Base-by-base conservation (phyloP, 129 eudicot species). In the Flaveria ramosissima region DNA sequence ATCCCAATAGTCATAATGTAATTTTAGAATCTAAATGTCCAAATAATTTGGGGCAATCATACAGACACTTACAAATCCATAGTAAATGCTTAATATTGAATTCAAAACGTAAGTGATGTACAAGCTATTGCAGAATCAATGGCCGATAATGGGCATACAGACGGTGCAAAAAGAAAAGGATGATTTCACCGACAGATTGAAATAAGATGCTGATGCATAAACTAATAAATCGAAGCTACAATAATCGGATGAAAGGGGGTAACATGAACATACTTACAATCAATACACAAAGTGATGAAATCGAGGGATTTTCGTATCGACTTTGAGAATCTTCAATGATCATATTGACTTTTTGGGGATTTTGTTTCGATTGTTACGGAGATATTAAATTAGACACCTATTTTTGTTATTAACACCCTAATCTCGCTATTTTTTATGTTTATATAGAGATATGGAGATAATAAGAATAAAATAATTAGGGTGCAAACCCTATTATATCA, bases 261-360 rank as follows among this genome's bases (percentile, higher is more conserved):
- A 36, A 19, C 41, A 21, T 17, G 36, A 20, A 45, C 24, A 53
- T 48, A 17, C 79, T 75, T 75, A 75, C 79, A 64, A 70, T 70
- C 74, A 13, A 71, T 16, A 51, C 45, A 59, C 9, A 8, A 26
- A 36, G 41, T 36, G 41, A 61, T 13, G 3, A 26, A 26, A 14
- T 39, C 17, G 68, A 62, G 45, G 43, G 68, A 26, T 62, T 27
- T 9, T 11, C 20, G 43, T 62, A 14, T 62, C 68, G 66, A 60
- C 36, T 60, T 0, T 3, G 39, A 24, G n/a, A 60, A 60, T 62
- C 68, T 27, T 62, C 68, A 30, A 63, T 16, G 21, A 63, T 15
- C 62, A 56, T 19, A 19, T 56, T 2, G 27, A 6, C 19, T 48
- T 56, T 56, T 56, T 8, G 62, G 62, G 11, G 6, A 56, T 20